phyloP scores from a whole-genome alignment of 257 asterid genomes.

The Solanum neorickii region DNA sequence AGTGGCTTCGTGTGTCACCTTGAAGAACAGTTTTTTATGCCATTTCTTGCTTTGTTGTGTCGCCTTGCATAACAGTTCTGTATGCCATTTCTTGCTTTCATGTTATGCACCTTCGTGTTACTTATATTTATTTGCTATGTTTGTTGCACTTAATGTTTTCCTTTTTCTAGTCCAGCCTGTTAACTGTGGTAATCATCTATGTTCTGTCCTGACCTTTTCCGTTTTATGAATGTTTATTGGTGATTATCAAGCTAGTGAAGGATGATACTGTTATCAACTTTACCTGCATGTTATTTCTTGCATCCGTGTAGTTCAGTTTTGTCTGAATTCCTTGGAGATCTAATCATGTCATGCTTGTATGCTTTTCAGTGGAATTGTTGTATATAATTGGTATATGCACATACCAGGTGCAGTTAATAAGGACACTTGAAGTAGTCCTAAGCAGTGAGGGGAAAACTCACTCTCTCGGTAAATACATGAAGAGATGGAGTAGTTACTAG shows the following conservation, averaged over 20 bases:
- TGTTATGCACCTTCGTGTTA: background rate
- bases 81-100: background rate
- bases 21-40: background rate
- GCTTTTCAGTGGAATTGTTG: background rate
- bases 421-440: background rate
- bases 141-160: background rate
- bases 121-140: background rate
- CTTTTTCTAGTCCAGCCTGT: background rate
- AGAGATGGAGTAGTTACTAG: background rate
- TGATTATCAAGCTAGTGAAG: background rate
- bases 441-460: background rate
- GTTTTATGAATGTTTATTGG: background rate
- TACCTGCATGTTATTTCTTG: background rate
- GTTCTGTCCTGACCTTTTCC: background rate
- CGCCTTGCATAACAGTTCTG: background rate
- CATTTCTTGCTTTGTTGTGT: background rate
- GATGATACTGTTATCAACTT: background rate
- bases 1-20: background rate
- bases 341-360: background rate
- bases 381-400: background rate
- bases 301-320: background rate
- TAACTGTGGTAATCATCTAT: background rate
- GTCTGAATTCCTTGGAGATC: background rate
- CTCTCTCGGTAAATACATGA: background rate
- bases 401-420: background rate